Evolutionary conservation across 805 yeast species (phyloP).

Genomic region (Lipomyces yamanashiensis): DNA sequence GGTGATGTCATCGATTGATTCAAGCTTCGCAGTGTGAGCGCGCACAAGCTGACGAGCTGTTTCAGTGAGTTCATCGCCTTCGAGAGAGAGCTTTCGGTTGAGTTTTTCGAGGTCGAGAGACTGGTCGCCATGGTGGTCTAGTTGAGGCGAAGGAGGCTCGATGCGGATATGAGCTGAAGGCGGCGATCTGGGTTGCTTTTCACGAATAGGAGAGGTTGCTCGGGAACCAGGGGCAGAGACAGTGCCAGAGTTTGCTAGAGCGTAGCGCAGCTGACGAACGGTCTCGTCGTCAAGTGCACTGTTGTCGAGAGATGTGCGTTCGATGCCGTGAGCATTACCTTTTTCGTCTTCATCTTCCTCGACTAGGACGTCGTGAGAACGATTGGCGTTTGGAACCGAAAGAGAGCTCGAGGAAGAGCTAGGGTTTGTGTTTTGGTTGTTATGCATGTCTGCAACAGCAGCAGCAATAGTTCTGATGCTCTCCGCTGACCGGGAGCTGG

Average conservation of each 20-base stretch:
- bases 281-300: slow-evolving; percentile 15
- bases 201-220: slow-evolving; percentile 16
- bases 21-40: slow-evolving; percentile 28
- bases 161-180: background rate
- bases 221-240: slow-evolving; percentile 27
- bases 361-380: slow-evolving; percentile 6
- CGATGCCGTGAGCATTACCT: background rate
- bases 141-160: slow-evolving; percentile 4
- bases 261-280: slow-evolving; percentile 23
- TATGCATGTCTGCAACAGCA: background rate
- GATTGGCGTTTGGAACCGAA: background rate
- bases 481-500: slow-evolving; percentile 3
- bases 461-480: background rate
- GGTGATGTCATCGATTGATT: background rate
- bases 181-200: background rate
- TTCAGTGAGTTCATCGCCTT: slow-evolving; percentile 25
- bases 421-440: background rate
- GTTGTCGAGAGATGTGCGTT: too few relatives aligned
- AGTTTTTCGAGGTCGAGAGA: slow-evolving; percentile 23
- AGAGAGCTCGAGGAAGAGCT: background rate
- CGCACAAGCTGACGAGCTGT: slow-evolving; percentile 37
- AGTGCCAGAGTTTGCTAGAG: slow-evolving; percentile 23
- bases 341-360: slow-evolving; percentile 26
- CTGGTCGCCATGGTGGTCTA: background rate
- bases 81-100: slow-evolving; percentile 8